Percentiles rank a stretch among this genome's conserved stretches.
These are phyloP conservation scores for Turnera subulata DNA, from an alignment of 345 rosid species.

Conservation along the genomic window DNA sequence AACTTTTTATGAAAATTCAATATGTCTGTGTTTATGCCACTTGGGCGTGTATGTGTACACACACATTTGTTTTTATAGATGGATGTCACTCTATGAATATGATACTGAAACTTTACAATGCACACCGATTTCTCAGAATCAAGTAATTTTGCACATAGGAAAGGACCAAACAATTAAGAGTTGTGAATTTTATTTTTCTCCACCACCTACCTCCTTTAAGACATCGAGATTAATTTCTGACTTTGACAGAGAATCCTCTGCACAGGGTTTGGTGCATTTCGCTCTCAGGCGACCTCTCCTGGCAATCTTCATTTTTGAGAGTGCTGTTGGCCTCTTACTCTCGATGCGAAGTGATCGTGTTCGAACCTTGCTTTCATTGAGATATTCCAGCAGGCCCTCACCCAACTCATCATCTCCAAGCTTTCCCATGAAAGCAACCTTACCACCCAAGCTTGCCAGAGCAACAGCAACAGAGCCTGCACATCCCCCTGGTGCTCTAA, in stretches of 20 bases:
- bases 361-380: slow-evolving; percentile 70
- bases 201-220: slow-evolving; percentile 68
- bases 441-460: slow-evolving; percentile 80
- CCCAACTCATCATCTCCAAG: slow-evolving; percentile 83
- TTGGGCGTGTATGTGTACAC: no score
- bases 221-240: slow-evolving; percentile 82
- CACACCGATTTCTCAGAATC: background rate
- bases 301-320: slow-evolving; percentile 70
- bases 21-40: no score
- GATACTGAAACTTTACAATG: no score
- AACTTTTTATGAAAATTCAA: no score
- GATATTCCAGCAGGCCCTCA: slow-evolving; percentile 63
- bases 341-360: slow-evolving; percentile 70
- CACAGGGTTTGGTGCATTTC: slow-evolving; percentile 63
- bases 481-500: slow-evolving; percentile 82
- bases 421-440: slow-evolving; percentile 91
- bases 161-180: background rate
- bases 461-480: slow-evolving; percentile 79
- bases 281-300: slow-evolving; percentile 70
- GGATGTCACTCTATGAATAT: no score
- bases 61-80: no score
- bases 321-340: slow-evolving; percentile 52
- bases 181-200: background rate
- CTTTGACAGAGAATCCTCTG: slow-evolving; percentile 76
- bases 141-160: no score